phyloP scores from a whole-genome alignment of 2,329 filamentous ascomycete species.

The Aschersonia sp. region DNA sequence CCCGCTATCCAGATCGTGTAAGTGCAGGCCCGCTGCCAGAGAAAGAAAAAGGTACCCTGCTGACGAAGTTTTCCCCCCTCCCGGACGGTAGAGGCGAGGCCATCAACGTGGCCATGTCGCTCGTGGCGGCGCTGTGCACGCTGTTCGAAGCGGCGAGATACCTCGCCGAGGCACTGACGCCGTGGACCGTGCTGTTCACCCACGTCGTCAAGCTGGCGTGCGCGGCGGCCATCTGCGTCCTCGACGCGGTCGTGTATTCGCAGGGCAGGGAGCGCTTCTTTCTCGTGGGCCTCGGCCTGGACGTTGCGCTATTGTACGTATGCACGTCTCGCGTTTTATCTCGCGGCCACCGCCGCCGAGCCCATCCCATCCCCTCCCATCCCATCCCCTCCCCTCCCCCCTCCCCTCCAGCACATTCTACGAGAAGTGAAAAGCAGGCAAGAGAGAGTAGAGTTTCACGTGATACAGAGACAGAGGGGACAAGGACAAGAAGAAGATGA shows the following conservation, averaged over 20 bases:
- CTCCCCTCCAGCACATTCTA: too few relatives aligned
- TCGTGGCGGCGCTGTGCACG: conserved; percentile 30
- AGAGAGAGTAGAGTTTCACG: too few relatives aligned
- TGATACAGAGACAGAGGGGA: background rate
- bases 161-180: conserved; percentile 35
- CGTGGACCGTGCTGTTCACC: conserved; percentile 37
- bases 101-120: conserved; percentile 34
- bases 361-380: too few relatives aligned
- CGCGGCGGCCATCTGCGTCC: conserved; percentile 28
- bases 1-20: conserved; percentile 36
- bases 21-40: conserved; percentile 2
- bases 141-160: conserved; percentile 31
- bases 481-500: conserved; percentile 2
- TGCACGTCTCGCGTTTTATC: background rate
- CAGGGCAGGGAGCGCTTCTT: conserved; percentile 31
- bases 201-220: conserved; percentile 35
- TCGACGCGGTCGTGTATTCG: conserved; percentile 37
- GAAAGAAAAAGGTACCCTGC: background rate
- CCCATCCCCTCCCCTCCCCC: too few relatives aligned
- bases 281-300: conserved; percentile 31
- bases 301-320: conserved; percentile 32
- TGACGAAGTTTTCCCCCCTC: background rate
- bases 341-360: background rate
- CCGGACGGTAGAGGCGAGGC: conserved; percentile 31
- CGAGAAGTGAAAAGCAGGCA: too few relatives aligned